These are phyloP conservation scores for Paragyromitra xinjiangensis DNA, from an alignment of 495 filamentous ascomycete species.

Conservation along the genomic window DNA sequence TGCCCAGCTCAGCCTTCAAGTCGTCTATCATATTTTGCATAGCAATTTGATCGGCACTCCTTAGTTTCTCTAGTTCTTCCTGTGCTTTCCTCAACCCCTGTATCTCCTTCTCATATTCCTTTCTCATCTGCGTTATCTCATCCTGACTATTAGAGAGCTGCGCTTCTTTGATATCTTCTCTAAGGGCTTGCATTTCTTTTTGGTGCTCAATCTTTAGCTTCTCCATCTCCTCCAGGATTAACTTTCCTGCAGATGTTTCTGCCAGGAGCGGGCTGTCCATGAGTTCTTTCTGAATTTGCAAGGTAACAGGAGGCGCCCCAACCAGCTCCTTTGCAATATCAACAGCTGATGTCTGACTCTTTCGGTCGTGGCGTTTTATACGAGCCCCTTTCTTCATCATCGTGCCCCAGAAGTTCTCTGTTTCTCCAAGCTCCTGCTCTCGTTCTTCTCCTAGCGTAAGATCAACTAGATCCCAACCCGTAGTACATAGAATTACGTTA, in stretches of 20 bases:
- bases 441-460: not conserved
- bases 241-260: constrained; percentile 17
- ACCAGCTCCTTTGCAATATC: constrained; percentile 5
- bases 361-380: not conserved
- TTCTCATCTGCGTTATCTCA: not conserved
- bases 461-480: constrained; percentile 39
- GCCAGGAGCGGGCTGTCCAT: not conserved
- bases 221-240: constrained; percentile 7
- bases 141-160: not conserved
- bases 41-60: not conserved
- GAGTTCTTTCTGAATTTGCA: constrained; percentile 11
- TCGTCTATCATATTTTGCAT: not conserved
- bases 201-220: not conserved
- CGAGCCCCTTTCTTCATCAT: constrained; percentile 11
- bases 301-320: not conserved
- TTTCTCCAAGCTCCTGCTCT: constrained; percentile 1
- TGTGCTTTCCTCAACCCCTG: not conserved
- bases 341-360: not conserved
- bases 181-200: constrained; percentile 8
- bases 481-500: constrained; percentile 52
- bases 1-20: not conserved
- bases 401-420: not conserved
- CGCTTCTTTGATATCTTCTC: constrained; percentile 1
- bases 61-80: constrained; percentile 16
- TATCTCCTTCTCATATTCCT: constrained; percentile 14